Evolutionary conservation across 768 basidiomycete species (phyloP), one percentile per base, ranked within the genome.

Genomic region (Hebeloma cylindrosporum): DNA sequence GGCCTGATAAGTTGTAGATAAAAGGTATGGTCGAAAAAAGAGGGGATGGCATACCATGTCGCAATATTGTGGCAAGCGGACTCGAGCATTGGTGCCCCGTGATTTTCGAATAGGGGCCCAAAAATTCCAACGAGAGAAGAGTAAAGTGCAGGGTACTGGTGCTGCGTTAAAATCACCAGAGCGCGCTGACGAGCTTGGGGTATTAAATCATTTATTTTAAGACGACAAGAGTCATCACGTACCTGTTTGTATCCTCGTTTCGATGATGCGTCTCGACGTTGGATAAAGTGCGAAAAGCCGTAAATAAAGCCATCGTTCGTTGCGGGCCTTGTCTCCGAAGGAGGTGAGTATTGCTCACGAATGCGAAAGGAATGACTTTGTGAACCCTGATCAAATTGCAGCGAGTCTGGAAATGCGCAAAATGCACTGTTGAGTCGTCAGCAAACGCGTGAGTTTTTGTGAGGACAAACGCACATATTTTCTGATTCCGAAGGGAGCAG

Each of bases 391-490:
- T 88, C 83, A 45, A 91, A 91, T 43, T 89, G 82, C 1, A 82
- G 67, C 0, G 92, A 92, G 59, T 97, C 93, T 0, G 93, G 93
- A 57, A 97, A 93, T 1, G 91, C 82, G 5, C 88, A 89, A 62
- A 97, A 97, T 2, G 93, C 89, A 43, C 93, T 96, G 51, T 25
- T 6, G 22, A 51, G 40, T 30, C 34, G 38, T 23, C 13, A 22
- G 28, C 33, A 29, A 29, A 42, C 30, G 40, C 13, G 16, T 22
- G 40, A 21, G 20, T 11, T 33, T 22, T 22, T 40, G 18, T 13
- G 5, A n/a, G 27, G 36, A 21, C 17, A 16, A 21, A 68, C 83
- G 54, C 43, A 94, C 93, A 96, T 82, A 56, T 93, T 95, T 63
- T 91, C 86, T 25, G 73, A 75, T 59, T 93, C 89, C 0, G 76